Percentiles rank a stretch among this genome's conserved stretches.
Evolutionary conservation across 2,329 filamentous ascomycete genomes (phyloP).

Genomic region (Thyridium curvatum): DNA sequence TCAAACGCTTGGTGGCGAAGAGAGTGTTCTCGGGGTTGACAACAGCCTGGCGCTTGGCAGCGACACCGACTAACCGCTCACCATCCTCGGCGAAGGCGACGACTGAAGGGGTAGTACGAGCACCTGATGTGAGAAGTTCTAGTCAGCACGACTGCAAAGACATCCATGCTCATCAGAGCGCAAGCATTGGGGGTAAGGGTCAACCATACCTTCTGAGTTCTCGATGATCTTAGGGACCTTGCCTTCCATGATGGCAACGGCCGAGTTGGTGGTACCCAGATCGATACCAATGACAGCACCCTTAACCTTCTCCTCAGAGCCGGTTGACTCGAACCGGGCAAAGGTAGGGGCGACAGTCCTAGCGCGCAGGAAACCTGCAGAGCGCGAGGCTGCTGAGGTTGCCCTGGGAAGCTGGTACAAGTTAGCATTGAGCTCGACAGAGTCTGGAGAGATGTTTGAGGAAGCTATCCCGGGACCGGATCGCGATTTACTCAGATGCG

Average conservation of each 20-base stretch:
- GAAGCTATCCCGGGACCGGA: too few species aligned
- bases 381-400: slow-evolving; percentile 60
- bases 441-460: too few species aligned
- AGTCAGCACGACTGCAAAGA: slow-evolving; percentile 7
- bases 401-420: slow-evolving; percentile 67
- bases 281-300: slow-evolving; percentile 97
- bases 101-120: slow-evolving; percentile 86
- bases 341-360: slow-evolving; percentile 68
- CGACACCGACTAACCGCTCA: slow-evolving; percentile 93
- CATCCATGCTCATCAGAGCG: too few species aligned
- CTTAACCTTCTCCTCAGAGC: slow-evolving; percentile 73
- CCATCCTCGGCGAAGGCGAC: slow-evolving; percentile 94
- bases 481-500: too few species aligned
- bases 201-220: slow-evolving; percentile 77
- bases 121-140: slow-evolving; percentile 44
- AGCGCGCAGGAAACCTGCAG: slow-evolving; percentile 55
- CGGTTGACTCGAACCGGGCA: slow-evolving; percentile 69
- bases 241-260: slow-evolving; percentile 96
- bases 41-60: slow-evolving; percentile 95
- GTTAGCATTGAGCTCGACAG: slow-evolving; percentile 15
- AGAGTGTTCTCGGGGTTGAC: slow-evolving; percentile 98
- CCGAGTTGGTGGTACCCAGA: slow-evolving; percentile 97
- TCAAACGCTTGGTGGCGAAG: slow-evolving; percentile 97
- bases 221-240: slow-evolving; percentile 94
- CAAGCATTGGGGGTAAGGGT: slow-evolving; percentile 10